phyloP scores from a whole-genome alignment of 1,284 basidiomycete genomes.

The Trametes versicolor region DNA sequence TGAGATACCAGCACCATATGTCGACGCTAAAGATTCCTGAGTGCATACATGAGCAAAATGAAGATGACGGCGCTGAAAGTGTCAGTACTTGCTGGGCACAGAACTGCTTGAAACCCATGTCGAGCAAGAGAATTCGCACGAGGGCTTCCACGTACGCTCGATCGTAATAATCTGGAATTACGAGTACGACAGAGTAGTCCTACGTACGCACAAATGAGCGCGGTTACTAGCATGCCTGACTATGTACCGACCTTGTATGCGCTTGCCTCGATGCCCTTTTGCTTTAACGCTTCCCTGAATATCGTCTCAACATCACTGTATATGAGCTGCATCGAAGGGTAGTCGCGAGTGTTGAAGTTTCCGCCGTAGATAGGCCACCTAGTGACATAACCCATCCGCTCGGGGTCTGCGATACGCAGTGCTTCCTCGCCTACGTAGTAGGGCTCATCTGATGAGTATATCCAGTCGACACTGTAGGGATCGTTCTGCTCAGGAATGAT shows the following conservation, averaged over 20 bases:
- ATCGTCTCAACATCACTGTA: constrained; percentile 84
- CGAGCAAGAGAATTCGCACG: constrained; percentile 77
- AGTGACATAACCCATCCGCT: constrained; percentile 70
- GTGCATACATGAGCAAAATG: constrained; percentile 5
- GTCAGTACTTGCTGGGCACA: constrained; percentile 84
- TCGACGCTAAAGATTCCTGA: constrained; percentile 92
- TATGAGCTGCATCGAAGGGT: constrained; percentile 73
- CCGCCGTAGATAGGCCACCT: constrained; percentile 83
- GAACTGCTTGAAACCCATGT: constrained; percentile 92
- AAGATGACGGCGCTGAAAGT: not conserved
- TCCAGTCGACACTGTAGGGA: constrained; percentile 85
- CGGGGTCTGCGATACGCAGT: constrained; percentile 75
- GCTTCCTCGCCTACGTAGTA: constrained; percentile 84
- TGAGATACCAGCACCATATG: constrained; percentile 95
- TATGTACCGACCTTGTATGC: constrained; percentile 66
- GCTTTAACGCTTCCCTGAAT: constrained; percentile 66
- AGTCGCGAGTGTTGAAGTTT: constrained; percentile 85
- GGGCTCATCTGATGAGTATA: constrained; percentile 58
- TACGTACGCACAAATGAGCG: constrained; percentile 43
- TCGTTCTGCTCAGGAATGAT: constrained; percentile 86
- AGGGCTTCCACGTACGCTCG: constrained; percentile 86
- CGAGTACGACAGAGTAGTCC: constrained; percentile 89
- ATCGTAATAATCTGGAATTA: constrained; percentile 95
- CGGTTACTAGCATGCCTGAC: not conserved
- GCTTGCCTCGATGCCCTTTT: constrained; percentile 63